Evolutionary conservation across 2,329 filamentous ascomycete species (phyloP).

Genomic region (Colletotrichum incanum): DNA sequence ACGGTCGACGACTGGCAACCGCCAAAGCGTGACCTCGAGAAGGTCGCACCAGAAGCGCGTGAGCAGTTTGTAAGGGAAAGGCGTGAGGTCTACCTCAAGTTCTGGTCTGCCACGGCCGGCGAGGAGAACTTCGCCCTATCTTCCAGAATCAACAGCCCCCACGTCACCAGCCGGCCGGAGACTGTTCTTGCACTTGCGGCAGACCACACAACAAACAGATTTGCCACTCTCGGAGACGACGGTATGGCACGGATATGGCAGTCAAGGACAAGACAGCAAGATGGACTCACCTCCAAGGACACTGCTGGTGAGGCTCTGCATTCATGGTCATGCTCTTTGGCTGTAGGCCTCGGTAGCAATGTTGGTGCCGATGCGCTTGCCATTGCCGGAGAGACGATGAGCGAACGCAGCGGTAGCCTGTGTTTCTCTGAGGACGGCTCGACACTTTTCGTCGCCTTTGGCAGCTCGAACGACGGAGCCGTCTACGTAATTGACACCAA

Average conservation of each 20-base stretch:
- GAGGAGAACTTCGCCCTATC: constrained; percentile 79
- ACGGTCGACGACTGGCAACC: constrained; percentile 94
- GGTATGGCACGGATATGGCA: constrained; percentile 85
- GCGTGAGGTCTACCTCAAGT: constrained; percentile 87
- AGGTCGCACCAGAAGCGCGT: constrained; percentile 52
- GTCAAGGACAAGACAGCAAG: constrained; percentile 78
- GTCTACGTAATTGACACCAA: constrained; percentile 84
- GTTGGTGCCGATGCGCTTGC: constrained; percentile 54
- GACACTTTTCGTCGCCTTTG: constrained; percentile 79
- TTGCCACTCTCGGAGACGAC: constrained; percentile 90
- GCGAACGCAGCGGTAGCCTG: constrained; percentile 73
- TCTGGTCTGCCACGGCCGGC: constrained; percentile 81
- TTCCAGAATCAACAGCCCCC: constrained; percentile 87
- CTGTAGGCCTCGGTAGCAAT: constrained; percentile 46
- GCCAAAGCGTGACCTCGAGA: constrained; percentile 76
- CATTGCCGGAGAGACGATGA: constrained; percentile 49
- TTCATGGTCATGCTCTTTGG: constrained; percentile 79
- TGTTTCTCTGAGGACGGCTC: constrained; percentile 90
- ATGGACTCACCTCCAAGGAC: constrained; percentile 77
- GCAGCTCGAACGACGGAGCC: constrained; percentile 69
- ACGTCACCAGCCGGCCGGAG: constrained; percentile 71
- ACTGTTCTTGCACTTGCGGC: constrained; percentile 81
- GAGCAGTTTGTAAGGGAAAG: constrained; percentile 66
- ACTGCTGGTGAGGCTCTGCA: constrained; percentile 72
- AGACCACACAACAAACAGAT: constrained; percentile 78